Conservation (phyloP, 345 rosid genomes). For the Brassica cretica region DNA sequence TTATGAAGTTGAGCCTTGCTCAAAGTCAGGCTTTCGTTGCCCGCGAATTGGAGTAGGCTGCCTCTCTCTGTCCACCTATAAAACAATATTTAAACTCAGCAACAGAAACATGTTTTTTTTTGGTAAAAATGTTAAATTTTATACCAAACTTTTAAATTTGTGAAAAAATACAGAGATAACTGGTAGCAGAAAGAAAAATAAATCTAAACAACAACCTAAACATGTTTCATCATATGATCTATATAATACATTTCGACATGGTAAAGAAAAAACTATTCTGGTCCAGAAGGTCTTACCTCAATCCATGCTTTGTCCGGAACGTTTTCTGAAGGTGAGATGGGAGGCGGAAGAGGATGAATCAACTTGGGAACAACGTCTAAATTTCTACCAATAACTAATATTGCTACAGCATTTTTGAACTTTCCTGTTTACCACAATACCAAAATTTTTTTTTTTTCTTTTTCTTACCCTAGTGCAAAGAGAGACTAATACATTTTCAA, state of each 20-base stretch:
- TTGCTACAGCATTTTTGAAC: slow-evolving; percentile 84
- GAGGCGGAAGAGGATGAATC: slow-evolving; percentile 84
- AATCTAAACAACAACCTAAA: too few relatives aligned
- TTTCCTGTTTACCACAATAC: slow-evolving; percentile 44
- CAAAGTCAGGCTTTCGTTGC: slow-evolving; percentile 53
- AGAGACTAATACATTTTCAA: background rate
- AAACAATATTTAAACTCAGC: slow-evolving; percentile 10
- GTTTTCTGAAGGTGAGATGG: slow-evolving; percentile 57
- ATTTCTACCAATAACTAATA: slow-evolving; percentile 82
- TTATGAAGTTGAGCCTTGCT: slow-evolving; percentile 63
- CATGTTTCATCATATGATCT: background rate
- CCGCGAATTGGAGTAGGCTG: slow-evolving; percentile 78
- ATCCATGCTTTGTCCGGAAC: slow-evolving; percentile 66
- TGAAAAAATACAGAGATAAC: too few relatives aligned
- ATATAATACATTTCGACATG: background rate
- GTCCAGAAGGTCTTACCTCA: slow-evolving; percentile 37
- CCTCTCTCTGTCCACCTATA: slow-evolving; percentile 62
- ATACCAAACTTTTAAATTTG: too few relatives aligned
- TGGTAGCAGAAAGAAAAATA: too few relatives aligned
- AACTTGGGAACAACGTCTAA: slow-evolving; percentile 72
- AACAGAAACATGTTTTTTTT: slow-evolving; percentile 1
- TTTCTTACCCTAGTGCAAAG: too few relatives aligned
- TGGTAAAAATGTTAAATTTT: too few relatives aligned
- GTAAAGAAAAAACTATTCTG: background rate
- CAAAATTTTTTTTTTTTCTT: background rate